Base-by-base conservation (phyloP, 768 basidiomycete genomes). In the Boletus bicolor region DNA sequence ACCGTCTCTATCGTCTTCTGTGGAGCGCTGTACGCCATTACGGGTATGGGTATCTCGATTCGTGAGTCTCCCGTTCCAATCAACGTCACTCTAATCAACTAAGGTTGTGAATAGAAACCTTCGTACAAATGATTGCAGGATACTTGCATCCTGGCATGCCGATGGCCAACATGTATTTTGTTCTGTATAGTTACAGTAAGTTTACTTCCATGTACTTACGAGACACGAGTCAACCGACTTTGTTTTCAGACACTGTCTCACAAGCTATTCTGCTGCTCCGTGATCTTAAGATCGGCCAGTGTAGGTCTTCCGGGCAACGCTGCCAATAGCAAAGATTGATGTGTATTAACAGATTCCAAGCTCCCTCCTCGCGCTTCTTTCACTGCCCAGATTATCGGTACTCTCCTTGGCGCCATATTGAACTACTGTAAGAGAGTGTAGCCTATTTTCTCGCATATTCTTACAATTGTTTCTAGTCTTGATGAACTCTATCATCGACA, bases 331-430 rank as follows among this genome's bases (percentile, higher is more conserved):
- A 77, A 77, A 64, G 74, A 78, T 62, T 77, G 7, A 60, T 39
- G 0, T 11, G 19, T 48, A 5, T n/a, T 28, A 0, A 47, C 36
- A 70, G 69, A 72, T 51, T 56, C 78, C 24, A 86, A 86, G 70
- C 76, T 87, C 41, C 82, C 85, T 37, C 85, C 85, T 44, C 81
- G 84, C 9, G 79, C 79, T 35, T 81, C 85, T 3, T 86, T 87
- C 68, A 74, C 77, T 19, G 82, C 82, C 7, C 84, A 86, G 63
- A 76, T 74, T 34, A 50, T 78, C 44, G 84, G 86, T 1, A 80
- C 83, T 7, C 68, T 87, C 42, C 70, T 86, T 35, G 84, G 79
- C 8, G 71, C 76, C 37, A 59, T 79, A 50, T 63, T 80, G 46
- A 80, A 78, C 64, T 81, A 76, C 51, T 56, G 80, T 78, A 44